phyloP scores from a whole-genome alignment of 371 early-diverging fungal species.

The Mucor sp. region DNA sequence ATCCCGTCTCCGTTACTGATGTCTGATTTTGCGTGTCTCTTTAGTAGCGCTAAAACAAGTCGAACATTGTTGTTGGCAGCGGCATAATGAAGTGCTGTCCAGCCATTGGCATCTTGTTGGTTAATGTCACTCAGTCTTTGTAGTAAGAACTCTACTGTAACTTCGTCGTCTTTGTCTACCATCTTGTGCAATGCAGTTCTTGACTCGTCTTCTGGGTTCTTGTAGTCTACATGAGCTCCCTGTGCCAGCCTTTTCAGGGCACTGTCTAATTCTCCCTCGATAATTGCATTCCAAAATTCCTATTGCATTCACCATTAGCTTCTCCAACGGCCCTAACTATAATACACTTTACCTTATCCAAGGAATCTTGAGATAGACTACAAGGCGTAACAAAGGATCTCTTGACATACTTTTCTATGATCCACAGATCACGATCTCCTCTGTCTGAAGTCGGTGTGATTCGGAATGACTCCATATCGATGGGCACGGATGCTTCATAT shows the following conservation, averaged over 20 bases:
- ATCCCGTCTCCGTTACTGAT: slow-evolving; percentile 57
- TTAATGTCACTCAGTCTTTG: slow-evolving; percentile 72
- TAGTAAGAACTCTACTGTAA: slow-evolving; percentile 69
- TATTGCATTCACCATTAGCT: slow-evolving; percentile 6
- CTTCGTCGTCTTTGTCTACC: slow-evolving; percentile 56
- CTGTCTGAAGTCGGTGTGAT: slow-evolving; percentile 41
- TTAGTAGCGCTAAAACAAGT: slow-evolving; percentile 66
- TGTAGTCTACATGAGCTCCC: slow-evolving; percentile 78
- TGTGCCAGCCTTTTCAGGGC: slow-evolving; percentile 66
- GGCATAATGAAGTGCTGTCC: slow-evolving; percentile 81
- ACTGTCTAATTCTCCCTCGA: slow-evolving; percentile 55
- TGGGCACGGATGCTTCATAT: slow-evolving; percentile 60
- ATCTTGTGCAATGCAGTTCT: slow-evolving; percentile 69
- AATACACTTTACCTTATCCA: slow-evolving; percentile 25
- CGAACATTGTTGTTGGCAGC: slow-evolving; percentile 67
- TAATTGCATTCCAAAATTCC: slow-evolving; percentile 62
- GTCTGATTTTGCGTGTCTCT: slow-evolving; percentile 71
- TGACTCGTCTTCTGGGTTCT: slow-evolving; percentile 52
- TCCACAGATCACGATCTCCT: slow-evolving; percentile 68
- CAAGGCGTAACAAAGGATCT: slow-evolving; percentile 54
- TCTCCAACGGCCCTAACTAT: not conserved
- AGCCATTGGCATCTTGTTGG: slow-evolving; percentile 61
- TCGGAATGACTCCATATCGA: slow-evolving; percentile 39
- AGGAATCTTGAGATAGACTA: slow-evolving; percentile 25
- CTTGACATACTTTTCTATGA: slow-evolving; percentile 77